Conservation (phyloP, 441 rosid species). For the Gossypium lobatum region DNA sequence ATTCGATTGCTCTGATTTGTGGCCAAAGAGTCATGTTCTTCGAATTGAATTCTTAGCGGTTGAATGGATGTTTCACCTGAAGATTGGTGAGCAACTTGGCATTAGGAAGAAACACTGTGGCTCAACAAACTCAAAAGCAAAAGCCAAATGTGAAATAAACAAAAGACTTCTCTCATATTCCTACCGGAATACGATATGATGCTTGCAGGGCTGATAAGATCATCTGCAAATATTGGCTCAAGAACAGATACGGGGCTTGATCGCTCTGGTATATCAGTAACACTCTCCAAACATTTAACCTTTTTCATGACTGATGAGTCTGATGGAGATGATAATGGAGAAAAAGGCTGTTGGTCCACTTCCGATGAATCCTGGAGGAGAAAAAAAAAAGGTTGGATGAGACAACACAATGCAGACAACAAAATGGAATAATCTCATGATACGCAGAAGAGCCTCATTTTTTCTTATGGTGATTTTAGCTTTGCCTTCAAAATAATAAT, state of each 20-base stretch:
- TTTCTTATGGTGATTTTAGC: background rate
- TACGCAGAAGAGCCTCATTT: background rate
- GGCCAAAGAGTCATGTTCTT: constrained; percentile 40
- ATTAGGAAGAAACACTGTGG: constrained; percentile 18
- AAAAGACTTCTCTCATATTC: constrained; percentile 10
- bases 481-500: background rate
- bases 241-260: constrained; percentile 91
- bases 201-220: constrained; percentile 62
- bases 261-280: constrained; percentile 41
- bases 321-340: constrained; percentile 54
- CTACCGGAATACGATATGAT: constrained; percentile 54
- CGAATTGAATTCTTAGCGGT: constrained; percentile 68
- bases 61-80: constrained; percentile 47
- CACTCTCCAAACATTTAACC: constrained; percentile 38
- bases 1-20: constrained; percentile 25
- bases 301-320: constrained; percentile 33
- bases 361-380: constrained; percentile 40
- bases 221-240: constrained; percentile 70
- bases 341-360: constrained; percentile 26
- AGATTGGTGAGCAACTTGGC: constrained; percentile 19
- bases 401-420: background rate
- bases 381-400: constrained; percentile 4
- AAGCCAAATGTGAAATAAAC: background rate
- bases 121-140: background rate
- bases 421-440: background rate